Evolutionary conservation across 805 yeast species (phyloP).

Genomic region (Lachancea sp.): DNA sequence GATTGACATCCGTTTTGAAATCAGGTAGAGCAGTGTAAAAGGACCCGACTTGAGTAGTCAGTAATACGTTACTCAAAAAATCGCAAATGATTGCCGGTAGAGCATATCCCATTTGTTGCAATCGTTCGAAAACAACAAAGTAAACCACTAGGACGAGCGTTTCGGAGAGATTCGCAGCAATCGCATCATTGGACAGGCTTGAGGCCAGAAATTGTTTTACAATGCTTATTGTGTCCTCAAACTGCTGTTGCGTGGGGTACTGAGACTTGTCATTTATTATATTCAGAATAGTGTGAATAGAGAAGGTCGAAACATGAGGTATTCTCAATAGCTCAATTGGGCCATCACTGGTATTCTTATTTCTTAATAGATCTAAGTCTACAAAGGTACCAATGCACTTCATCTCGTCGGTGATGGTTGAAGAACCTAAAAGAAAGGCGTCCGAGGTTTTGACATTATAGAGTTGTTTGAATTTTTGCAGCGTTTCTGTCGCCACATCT

Average conservation of each 20-base stretch:
- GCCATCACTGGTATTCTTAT: constrained; percentile 4
- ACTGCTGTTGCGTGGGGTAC: constrained; percentile 20
- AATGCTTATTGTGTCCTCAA: constrained; percentile 23
- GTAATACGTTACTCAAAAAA: constrained; percentile 20
- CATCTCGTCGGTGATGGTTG: constrained; percentile 22
- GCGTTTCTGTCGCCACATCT: background rate
- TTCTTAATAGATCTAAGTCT: constrained; percentile 1
- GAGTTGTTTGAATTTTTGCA: background rate
- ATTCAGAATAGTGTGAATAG: constrained; percentile 25
- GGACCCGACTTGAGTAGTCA: constrained; percentile 13
- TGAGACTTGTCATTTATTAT: constrained; percentile 13
- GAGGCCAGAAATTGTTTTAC: constrained; percentile 27
- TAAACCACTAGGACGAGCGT: constrained; percentile 19
- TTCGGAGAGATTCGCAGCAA: constrained; percentile 16
- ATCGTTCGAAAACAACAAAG: constrained; percentile 13
- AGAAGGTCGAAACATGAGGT: constrained; percentile 30
- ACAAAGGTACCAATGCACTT: constrained; percentile 32
- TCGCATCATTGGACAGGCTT: constrained; percentile 18
- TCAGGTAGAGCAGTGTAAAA: constrained; percentile 2
- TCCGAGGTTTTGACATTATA: background rate
- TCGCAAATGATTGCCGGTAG: constrained; percentile 15
- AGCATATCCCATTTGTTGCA: constrained; percentile 11
- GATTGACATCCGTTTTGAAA: background rate
- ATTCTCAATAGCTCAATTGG: constrained; percentile 36
- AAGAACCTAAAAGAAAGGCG: constrained; percentile 16